These are phyloP conservation scores for Fonsecaea multimorphosa DNA, from an alignment of 2,329 filamentous ascomycete genomes.

Conservation along the genomic window DNA sequence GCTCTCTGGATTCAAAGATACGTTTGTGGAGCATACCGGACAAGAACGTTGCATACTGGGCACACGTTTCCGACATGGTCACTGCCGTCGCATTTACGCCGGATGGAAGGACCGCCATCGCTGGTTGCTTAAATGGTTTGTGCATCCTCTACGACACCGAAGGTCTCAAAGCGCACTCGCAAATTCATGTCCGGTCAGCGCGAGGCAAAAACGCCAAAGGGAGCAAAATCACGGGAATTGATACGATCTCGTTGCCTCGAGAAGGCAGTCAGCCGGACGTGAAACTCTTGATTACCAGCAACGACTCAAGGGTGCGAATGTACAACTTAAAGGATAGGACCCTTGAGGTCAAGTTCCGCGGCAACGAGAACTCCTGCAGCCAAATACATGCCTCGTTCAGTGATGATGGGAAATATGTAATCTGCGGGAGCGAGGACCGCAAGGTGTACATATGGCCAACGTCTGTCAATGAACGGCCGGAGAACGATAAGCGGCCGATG, in stretches of 20 bases:
- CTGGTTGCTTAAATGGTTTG: conserved; percentile 81
- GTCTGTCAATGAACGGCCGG: conserved; percentile 51
- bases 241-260: conserved; percentile 69
- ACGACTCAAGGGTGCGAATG: conserved; percentile 87
- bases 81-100: conserved; percentile 94
- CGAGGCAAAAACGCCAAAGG: conserved; percentile 93
- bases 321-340: conserved; percentile 87
- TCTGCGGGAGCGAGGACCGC: conserved; percentile 90
- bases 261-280: conserved; percentile 68
- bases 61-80: conserved; percentile 80
- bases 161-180: conserved; percentile 79
- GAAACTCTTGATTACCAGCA: conserved; percentile 89
- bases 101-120: conserved; percentile 87
- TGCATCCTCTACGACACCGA: conserved; percentile 94
- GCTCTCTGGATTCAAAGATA: conserved; percentile 85
- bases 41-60: conserved; percentile 85
- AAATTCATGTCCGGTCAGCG: conserved; percentile 91
- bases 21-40: conserved; percentile 97
- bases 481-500: conserved; percentile 76
- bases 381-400: conserved; percentile 91
- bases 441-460: conserved; percentile 89
- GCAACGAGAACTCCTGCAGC: conserved; percentile 85
- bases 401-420: conserved; percentile 83
- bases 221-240: conserved; percentile 95
- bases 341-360: conserved; percentile 87